Base-by-base conservation (phyloP, 805 yeast genomes). In the Saccharomycopsis capsularis region DNA sequence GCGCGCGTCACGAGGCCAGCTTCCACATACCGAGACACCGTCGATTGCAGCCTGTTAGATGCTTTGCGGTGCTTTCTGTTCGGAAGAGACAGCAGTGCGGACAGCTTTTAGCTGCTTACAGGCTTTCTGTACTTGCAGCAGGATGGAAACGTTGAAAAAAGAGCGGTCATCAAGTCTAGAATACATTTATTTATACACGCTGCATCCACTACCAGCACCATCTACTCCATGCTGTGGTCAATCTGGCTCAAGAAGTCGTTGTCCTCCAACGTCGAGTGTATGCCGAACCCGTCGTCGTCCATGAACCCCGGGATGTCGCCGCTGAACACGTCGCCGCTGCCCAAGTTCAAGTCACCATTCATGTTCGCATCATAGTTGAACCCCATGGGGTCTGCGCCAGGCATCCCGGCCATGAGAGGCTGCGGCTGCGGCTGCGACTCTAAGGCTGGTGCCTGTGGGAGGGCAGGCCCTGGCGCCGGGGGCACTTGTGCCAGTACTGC, bases 221-320 rank as follows among this genome's bases (percentile, higher is more conserved):
- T 23, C 42, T 46, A 61, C 29, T 62, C 67, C 63, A 66, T 61
- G 36, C 58, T 63, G 38, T 63, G 66, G 44, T 61, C 67, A 46
- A 65, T 62, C 42, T 62, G 66, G 42, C 63, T 61, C 47, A 68
- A 52, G 45, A 67, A 68, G 43, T 66, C 70, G 30, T 62, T 63
- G 34, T 63, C 68, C 40, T 61, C 68, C 22, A 63, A 47, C 2
- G 60, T 52, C 5, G 62, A 54, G 18, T 57, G 58, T 23, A 63
- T 47, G 1, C 61, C 66, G 44, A 67, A 67, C 4, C 59, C 61
- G 18, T 60, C 63, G 45, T 65, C 69, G 44, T 63, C 67, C 50
- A 65, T 64, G 27, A 52, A 52, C 18, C 48, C 53, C 2, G 51
- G 38, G 23, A 52, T 37, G 16, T 46, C 55, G 21, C 42, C 35